phyloP scores from a whole-genome alignment of 257 asterid genomes.

The Leonotis leonurus region DNA sequence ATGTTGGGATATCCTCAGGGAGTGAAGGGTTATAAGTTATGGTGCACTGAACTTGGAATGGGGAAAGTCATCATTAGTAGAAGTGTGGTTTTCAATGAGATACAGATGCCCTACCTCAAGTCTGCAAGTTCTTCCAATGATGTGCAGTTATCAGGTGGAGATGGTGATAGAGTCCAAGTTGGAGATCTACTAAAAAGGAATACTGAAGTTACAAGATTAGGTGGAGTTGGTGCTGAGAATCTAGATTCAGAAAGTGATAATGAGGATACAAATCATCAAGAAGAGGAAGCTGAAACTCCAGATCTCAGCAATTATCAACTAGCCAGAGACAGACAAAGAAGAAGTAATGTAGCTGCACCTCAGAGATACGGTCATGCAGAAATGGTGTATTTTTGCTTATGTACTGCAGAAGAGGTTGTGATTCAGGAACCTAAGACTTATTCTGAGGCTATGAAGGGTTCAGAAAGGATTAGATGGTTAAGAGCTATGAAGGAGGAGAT shows the following conservation, averaged over 20 bases:
- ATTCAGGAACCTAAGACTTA: too few relatives aligned
- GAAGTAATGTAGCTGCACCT: neutral
- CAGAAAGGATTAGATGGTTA: neutral
- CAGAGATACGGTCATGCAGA: neutral
- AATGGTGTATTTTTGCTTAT: neutral
- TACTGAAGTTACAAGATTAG: too few relatives aligned
- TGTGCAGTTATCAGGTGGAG: neutral
- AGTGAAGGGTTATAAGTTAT: neutral
- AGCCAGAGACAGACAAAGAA: neutral
- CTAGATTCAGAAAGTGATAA: neutral
- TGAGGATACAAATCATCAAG: neutral
- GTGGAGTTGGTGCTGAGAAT: too few relatives aligned
- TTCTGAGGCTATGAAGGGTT: neutral
- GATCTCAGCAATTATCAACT: neutral
- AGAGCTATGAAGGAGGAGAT: neutral
- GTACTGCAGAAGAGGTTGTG: too few relatives aligned
- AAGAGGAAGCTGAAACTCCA: neutral
- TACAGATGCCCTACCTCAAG: neutral
- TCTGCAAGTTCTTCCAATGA: too few relatives aligned
- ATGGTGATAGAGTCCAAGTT: too few relatives aligned
- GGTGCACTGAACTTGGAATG: neutral
- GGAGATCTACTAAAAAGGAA: too few relatives aligned
- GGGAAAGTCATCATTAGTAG: neutral
- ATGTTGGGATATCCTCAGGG: neutral
- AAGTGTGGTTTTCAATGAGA: neutral